Base-by-base conservation (phyloP, 1,284 basidiomycete species). In the Puccinia novopanici region DNA sequence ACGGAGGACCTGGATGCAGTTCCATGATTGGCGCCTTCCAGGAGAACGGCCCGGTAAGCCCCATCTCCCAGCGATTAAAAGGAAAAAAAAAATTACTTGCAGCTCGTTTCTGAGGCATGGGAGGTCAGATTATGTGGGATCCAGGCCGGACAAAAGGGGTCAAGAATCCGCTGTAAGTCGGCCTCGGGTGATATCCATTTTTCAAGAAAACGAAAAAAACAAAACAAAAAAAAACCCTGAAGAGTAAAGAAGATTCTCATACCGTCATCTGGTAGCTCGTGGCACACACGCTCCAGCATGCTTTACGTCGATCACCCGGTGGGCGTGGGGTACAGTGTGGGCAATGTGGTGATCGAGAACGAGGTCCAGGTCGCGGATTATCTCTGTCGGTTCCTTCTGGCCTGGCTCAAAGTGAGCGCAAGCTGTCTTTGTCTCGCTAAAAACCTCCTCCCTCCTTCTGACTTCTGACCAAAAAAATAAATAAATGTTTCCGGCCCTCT, bases 251-350 rank as follows among this genome's bases (percentile, higher is more conserved):
- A n/a, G n/a, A 19, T 37, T 22, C 22, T 27, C 12, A 13, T 24
- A 22, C n/a, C 30, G 34, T 24, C 22, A 34, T 22, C 17, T 52
- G 55, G 27, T 50, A 78, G 75, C 42, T 79, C 76, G 30, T 79
- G 76, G 76, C 40, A 37, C 48, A 40, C 13, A 22, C 40, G 9
- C 17, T 42, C 76, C 12, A 57, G 22, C n/a, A 79, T 79, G n/a
- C 86, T 93, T 19, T 94, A 89, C 88, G 89, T 94, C 8, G 92
- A 95, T 83, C 93, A 94, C 83, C 93, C 93, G 0, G 90, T 93
- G 37, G 91, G 92, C 9, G 93, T 92, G 0, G 93, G 93, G 0
- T 94, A 91, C 84, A 91, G 91, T 0, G 90, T 90, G 82, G 93
- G 93, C 6, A 88, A 83, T 10, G 91, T 91, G 0, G 89, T 90